Percentiles rank a stretch among this genome's conserved stretches.
Conservation (phyloP, 345 rosid species). For the Eucalyptus guilfoylei region DNA sequence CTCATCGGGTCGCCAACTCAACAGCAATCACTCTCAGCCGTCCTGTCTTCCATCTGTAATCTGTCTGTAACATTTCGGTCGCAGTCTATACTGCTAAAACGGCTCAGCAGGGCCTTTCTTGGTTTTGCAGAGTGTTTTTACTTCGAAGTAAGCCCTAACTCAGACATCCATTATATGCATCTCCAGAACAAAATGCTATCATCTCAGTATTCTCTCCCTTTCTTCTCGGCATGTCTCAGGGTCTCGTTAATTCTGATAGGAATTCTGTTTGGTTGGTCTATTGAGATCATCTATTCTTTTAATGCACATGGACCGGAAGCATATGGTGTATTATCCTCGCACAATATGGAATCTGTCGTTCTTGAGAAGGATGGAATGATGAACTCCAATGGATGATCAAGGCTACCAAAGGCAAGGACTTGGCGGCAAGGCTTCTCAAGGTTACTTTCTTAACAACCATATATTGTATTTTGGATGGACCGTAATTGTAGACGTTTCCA, state of each 20-base stretch:
- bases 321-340: too few species aligned
- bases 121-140: not conserved
- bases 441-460: too few species aligned
- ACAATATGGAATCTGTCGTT: too few species aligned
- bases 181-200: not conserved
- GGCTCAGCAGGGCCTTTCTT: not conserved
- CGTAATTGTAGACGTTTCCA: rapidly evolving
- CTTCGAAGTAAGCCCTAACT: not conserved
- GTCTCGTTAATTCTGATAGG: not conserved
- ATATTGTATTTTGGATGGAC: too few species aligned
- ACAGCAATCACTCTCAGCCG: not conserved
- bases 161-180: not conserved
- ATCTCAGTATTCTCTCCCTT: not conserved
- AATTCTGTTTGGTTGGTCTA: too few species aligned
- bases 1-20: not conserved
- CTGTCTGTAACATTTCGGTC: not conserved
- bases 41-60: not conserved
- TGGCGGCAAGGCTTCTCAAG: too few species aligned
- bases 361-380: too few species aligned
- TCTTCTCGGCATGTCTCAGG: not conserved
- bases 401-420: too few species aligned
- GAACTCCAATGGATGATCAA: too few species aligned
- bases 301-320: too few species aligned
- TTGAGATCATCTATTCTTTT: too few species aligned
- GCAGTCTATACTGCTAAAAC: not conserved